Percentiles rank a stretch among this genome's conserved stretches.
phyloP scores from a whole-genome alignment of 345 rosid species.

The Eucalyptus pauciflora region DNA sequence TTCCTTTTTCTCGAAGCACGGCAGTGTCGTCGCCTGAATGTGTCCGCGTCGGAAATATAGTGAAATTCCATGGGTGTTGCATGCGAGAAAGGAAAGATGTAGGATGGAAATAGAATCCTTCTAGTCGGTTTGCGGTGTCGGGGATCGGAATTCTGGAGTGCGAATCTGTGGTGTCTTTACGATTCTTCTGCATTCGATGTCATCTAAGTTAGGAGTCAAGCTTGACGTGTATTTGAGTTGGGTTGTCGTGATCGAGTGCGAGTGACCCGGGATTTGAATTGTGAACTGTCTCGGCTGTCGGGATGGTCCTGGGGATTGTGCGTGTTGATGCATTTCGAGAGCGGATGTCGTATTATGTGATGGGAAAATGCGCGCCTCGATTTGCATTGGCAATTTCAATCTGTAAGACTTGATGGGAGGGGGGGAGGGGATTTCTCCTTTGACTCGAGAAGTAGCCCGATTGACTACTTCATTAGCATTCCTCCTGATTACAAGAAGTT shows the following conservation, averaged over 20 bases:
- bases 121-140: background rate
- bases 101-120: background rate
- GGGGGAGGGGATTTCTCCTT: background rate
- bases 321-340: background rate
- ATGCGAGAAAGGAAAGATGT: background rate
- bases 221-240: background rate
- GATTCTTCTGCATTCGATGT: background rate
- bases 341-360: background rate
- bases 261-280: background rate
- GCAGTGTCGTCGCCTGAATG: background rate
- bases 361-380: background rate
- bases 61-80: background rate
- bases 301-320: background rate
- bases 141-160: background rate
- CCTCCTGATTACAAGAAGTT: background rate
- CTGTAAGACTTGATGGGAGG: background rate
- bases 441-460: background rate
- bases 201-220: background rate
- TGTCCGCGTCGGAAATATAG: accelerated
- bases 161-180: background rate
- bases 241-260: background rate
- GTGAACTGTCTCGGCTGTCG: background rate
- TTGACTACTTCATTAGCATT: background rate
- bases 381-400: background rate
- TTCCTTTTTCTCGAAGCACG: background rate